Base-by-base conservation (phyloP, 169 alveolate genomes). In the Perkinsus marinus region DNA sequence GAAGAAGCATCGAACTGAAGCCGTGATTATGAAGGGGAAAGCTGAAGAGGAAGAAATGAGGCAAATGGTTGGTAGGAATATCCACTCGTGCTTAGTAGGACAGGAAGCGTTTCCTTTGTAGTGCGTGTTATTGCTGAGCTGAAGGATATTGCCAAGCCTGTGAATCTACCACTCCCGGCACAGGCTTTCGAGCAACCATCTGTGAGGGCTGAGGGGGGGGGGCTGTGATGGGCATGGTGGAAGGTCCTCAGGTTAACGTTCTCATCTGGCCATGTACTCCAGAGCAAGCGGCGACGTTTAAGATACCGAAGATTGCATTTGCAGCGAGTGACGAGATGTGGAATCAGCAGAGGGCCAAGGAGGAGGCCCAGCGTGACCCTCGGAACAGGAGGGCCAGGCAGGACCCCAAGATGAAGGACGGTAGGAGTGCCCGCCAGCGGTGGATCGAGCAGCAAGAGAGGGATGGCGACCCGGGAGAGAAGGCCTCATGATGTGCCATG, bases 181-280 rank as follows among this genome's bases (percentile, higher is more conserved):
- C 39, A 30, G 39, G 26, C 39, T 9, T 79, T 91, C n/a, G 91
- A 37, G 37, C 43, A 68, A 92, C 46, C 90, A 26, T 36, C 47
- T 30, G 57, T 39, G 90, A 69, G 39, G 43, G 0, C 89, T 17
- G 16, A 69, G 38, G 16, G 68, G 68, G 68, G 26, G 26, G 22
- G 3, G 0, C 79, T 6, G 0, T 57, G 79, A 57, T 6, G 46
- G 46, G 3, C 46, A 3, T 41, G 46, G 46, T 41, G 19, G 10
- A 10, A 10, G 46, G 3, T 57, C 7, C 0, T 57, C 26, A 57
- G 79, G 79, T 57, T 57, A 57, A 57, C 79, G 79, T 57, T 0
- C 79, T 57, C 26, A 57, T 91, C 36, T 91, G 93, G 93, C 93
- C 93, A 17, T 68, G 92, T 38, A 69, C 93, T 0, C 93, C 93